Evolutionary conservation across 306 rosid species (phyloP), one percentile per base, ranked within the genome.

Genomic region (Ormosia semicastrata): DNA sequence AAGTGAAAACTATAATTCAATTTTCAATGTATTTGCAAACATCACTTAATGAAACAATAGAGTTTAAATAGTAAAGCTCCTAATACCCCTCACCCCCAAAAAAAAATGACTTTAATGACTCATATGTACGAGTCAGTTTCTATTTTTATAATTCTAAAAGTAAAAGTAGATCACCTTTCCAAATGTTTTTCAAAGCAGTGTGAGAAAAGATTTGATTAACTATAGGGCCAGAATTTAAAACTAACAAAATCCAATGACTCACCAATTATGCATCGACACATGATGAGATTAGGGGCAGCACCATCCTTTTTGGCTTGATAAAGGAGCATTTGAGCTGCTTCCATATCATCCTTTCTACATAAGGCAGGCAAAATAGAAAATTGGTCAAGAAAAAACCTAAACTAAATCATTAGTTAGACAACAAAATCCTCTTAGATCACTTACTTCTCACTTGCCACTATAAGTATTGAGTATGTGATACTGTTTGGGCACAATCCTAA

Each of bases 371-470:
- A 52, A 75, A 46, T 60, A 86, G 75, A 82, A 75, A 36, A 49
- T 75, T 66, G 77, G 40, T 54, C 7, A 30, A 82, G 60, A 70
- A 81, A 74, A 69, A 41, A 56, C 75, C 62, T 49, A 59, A 46
- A 73, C 40, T 24, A 77, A 76, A 81, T 69, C 76, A 59, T 62
- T 75, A 53, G 49, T 44, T 62, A 7, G 34, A 81, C 18, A 52
- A 32, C 40, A 46, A 78, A 37, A 76, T 74, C 73, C 69, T 80
- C 32, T 4, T 39, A 79, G 36, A 81, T 67, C 57, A 76, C 93
- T 83, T 88, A 92, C 99, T 86, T 95, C 83, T 93, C 98, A 77
- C 94, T 90, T 62, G 98, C 97, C 76, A 87, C 90, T 9, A 90
- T 71, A 60, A 95, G 94, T 86, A 95, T 74, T 78, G 97, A 93